Evolutionary conservation across 1,139 yeast species (phyloP), one percentile per base, ranked within the genome.

Genomic region (Casaregolazyma suthepensis): DNA sequence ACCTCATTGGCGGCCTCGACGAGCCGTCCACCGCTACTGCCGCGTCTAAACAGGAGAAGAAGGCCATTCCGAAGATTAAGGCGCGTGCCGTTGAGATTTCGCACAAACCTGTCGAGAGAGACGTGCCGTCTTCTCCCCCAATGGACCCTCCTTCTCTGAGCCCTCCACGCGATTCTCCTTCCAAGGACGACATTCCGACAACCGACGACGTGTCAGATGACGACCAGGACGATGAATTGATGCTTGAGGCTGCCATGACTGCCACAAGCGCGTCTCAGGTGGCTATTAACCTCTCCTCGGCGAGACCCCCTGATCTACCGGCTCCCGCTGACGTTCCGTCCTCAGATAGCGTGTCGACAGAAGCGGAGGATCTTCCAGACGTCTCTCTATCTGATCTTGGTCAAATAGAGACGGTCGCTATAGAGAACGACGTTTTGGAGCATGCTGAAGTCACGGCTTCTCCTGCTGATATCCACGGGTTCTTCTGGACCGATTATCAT

Each of bases 401-500:
- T 5, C 46, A 52, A n/a, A 43, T 52, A 15, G 48, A 46, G 12
- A 13, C 47, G 1, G 53, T 43, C 7, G 40, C 45, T 13, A 42
- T 48, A 7, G 15, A 38, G 7, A 19, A 46, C 3, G 47, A 51
- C 20, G 43, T 52, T 13, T 5, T n/a, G 29, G 42, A 35, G 17
- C 51, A 48, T 10, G 46, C 47, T 15, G 61, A 59, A 9, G 59
- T 59, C 12, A 50, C 56, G 4, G 64, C 70, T 3, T 72, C 71
- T 1, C 75, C 76, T 1, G 78, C 75, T 50, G 43, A 49, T 23
- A 40, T 49, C 19, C 38, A 49, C 20, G 26, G 47, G 62, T 83
- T 93, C 83, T 93, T 79, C 66, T 94, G 98, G 98, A 72, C 87
- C 43, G 99, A 94, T 67, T 90, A 83, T 67, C 78, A 87, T 46